Conservation (phyloP, 441 rosid species). For the Gossypium aridum region DNA sequence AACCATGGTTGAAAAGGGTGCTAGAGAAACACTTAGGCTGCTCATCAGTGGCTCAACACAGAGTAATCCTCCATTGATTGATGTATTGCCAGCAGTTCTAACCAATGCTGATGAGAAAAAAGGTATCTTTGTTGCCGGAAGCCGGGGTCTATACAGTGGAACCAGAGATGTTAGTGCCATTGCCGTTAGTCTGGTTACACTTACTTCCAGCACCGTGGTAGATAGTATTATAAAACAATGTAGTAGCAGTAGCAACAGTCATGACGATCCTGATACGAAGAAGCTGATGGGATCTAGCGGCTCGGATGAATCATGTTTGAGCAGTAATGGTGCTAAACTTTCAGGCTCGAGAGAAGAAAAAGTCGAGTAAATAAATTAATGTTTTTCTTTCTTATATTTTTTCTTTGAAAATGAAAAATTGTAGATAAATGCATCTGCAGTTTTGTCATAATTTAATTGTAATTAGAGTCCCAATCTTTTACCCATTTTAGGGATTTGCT, state of each 20-base stretch:
- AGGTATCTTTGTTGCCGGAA: conserved; percentile 34
- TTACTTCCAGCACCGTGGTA: conserved; percentile 27
- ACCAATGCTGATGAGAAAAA: conserved; percentile 28
- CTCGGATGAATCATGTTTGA: conserved; percentile 17
- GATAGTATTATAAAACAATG: conserved; percentile 6
- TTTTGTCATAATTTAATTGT: conserved; percentile 26
- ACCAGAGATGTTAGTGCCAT: conserved; percentile 39
- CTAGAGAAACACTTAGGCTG: conserved; percentile 79
- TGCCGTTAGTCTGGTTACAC: conserved; percentile 42
- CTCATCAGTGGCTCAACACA: conserved; percentile 66
- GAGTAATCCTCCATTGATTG: conserved; percentile 33
- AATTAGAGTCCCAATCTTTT: conserved; percentile 19
- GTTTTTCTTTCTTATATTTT: background rate
- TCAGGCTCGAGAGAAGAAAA: background rate
- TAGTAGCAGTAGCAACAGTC: background rate
- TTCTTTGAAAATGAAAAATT: background rate
- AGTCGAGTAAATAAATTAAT: background rate
- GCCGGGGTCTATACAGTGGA: conserved; percentile 59
- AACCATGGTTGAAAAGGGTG: conserved; percentile 68
- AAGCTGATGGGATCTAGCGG: conserved; percentile 12
- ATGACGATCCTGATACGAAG: conserved; percentile 11
- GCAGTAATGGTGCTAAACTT: background rate
- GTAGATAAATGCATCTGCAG: conserved; percentile 30
- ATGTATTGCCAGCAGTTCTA: conserved; percentile 41
- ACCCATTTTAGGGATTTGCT: background rate